Evolutionary conservation across 2,329 filamentous ascomycete genomes (phyloP), one percentile per base, ranked within the genome.

Genomic region (Myriosclerotinia scirpicola): DNA sequence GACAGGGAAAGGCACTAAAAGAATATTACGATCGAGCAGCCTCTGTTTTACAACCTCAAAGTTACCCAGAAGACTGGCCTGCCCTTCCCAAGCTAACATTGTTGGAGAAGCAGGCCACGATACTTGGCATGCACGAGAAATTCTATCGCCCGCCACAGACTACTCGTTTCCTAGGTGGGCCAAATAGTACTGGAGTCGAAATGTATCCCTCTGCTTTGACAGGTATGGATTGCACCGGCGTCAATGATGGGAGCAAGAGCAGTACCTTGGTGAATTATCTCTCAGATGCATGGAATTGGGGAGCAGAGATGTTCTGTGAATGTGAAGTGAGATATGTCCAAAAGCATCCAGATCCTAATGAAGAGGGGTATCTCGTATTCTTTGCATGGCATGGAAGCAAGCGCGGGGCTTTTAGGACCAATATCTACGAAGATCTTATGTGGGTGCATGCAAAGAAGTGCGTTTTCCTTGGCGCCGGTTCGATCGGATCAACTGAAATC

Each of bases 281-380:
- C 9, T 82, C 85, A 9, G 88, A 90, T 75, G 87, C 88, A 1
- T 90, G 87, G 87, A 88, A 89, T 72, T 88, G 87, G 86, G 88
- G 87, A 11, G 86, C 88, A 15, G 87, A 90, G 72, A 85, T 90
- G 76, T 90, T 90, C 69, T 90, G 88, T 75, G 83, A 87, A 71
- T 87, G 86, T 68, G 87, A 90, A 74, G 88, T 90, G 2, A 80
- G 85, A 54, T 84, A 89, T 72, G 79, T 90, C 61, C 81, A 84
- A 65, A 83, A 86, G 73, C 81, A 81, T 53, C 79, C 79, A 1
- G 74, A 75, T 0, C 78, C 78, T 1, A 73, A 75, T 0, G 72
- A 74, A 5, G 81, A 82, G 17, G 87, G 88, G 1, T 90, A 89
- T 74, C 79, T 87, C 26, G 78, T 90, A 38, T 88, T 84, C 76